phyloP scores from a whole-genome alignment of 192 early-diverging fungal genomes.

The Backusella mclennaniae region DNA sequence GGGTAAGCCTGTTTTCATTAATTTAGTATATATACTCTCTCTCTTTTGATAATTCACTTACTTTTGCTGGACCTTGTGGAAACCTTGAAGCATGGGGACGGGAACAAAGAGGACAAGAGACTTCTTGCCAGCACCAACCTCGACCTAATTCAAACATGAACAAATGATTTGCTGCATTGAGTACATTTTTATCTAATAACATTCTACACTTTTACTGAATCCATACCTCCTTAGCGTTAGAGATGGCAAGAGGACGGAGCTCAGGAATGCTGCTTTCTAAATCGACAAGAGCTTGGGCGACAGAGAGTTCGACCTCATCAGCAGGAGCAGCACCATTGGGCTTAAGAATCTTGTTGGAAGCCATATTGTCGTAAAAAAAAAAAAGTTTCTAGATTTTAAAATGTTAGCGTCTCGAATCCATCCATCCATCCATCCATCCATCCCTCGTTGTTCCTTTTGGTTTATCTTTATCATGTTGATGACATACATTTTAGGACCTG shows the following conservation, averaged over 20 bases:
- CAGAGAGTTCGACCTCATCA: constrained; percentile 88
- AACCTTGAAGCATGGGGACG: constrained; percentile 89
- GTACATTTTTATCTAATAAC: not conserved
- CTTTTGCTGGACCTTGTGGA: constrained; percentile 95
- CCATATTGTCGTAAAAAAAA: constrained; percentile 19
- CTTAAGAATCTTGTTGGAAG: constrained; percentile 41
- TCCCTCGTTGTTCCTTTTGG: not conserved
- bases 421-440: not conserved
- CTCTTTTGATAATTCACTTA: constrained; percentile 7
- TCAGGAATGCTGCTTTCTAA: constrained; percentile 94
- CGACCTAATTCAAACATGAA: constrained; percentile 50
- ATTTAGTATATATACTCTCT: not conserved
- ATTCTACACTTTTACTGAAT: too few species aligned
- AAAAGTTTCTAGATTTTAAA: not conserved
- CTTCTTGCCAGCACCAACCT: constrained; percentile 93
- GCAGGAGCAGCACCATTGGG: constrained; percentile 39
- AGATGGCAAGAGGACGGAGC: constrained; percentile 81
- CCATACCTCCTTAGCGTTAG: constrained; percentile 87
- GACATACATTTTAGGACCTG: constrained; percentile 4
- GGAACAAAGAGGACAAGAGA: constrained; percentile 97
- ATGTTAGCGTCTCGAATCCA: not conserved
- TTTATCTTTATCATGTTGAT: not conserved
- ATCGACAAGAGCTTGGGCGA: constrained; percentile 95
- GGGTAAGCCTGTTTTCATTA: constrained; percentile 66
- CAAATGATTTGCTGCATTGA: not conserved